Evolutionary conservation across 176 grass and related monocot species (phyloP).

Genomic region (Aechmea fasciata): DNA sequence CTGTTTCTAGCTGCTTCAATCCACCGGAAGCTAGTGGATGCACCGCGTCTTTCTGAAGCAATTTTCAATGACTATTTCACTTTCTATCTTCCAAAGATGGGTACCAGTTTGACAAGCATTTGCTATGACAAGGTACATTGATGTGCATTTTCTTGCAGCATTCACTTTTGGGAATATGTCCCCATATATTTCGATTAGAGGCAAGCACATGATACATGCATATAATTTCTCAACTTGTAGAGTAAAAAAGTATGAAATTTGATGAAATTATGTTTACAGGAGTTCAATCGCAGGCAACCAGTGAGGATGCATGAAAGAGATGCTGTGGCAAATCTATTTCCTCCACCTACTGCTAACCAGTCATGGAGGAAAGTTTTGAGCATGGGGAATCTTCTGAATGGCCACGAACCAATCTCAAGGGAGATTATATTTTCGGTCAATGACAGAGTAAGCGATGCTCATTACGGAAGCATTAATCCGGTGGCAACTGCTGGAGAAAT

Average conservation of each 20-base stretch:
- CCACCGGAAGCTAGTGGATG: conserved; percentile 57
- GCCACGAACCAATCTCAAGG: conserved; percentile 79
- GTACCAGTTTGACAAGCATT: conserved; percentile 60
- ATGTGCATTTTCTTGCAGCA: conserved; percentile 4
- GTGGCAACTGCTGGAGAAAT: conserved; percentile 46
- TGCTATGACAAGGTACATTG: conserved; percentile 74
- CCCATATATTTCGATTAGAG: not conserved
- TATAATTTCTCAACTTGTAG: conserved; percentile 9
- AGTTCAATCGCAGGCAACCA: conserved; percentile 60
- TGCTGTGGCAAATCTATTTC: conserved; percentile 63
- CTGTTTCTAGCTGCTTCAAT: conserved; percentile 77
- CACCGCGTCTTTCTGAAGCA: conserved; percentile 54
- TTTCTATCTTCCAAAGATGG: conserved; percentile 92
- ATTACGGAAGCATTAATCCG: conserved; percentile 55
- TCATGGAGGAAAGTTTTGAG: conserved; percentile 98
- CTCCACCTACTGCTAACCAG: conserved; percentile 71
- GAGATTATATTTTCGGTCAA: conserved; percentile 77
- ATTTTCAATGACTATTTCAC: conserved; percentile 78
- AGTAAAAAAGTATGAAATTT: no score
- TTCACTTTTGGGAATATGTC: not conserved
- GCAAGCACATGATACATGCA: not conserved
- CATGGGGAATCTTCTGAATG: conserved; percentile 98
- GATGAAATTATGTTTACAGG: conserved; percentile 21
- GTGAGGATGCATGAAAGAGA: conserved; percentile 65
- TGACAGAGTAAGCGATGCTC: conserved; percentile 52